A percentile compares a stretch with the other conserved stretches of the same genome.
phyloP scores from a whole-genome alignment of 441 rosid species.

The Bocquillonia castaneifolia region DNA sequence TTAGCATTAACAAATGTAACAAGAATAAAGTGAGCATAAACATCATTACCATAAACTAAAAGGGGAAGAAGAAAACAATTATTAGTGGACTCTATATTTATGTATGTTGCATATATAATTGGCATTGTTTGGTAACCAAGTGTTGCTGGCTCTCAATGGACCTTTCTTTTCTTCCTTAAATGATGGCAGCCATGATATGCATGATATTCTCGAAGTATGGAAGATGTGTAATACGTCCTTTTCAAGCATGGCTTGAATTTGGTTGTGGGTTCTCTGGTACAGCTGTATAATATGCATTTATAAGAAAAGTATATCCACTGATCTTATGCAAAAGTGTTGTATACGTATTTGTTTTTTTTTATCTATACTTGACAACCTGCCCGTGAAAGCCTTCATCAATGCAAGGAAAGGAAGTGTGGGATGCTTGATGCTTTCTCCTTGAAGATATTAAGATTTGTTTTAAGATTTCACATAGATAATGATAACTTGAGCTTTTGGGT shows the following conservation, averaged over 20 bases:
- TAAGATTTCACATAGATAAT: too few species aligned
- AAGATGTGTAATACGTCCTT: slow-evolving; percentile 15
- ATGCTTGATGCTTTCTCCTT: neutral
- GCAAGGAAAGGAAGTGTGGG: slow-evolving; percentile 5
- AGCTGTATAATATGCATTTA: slow-evolving; percentile 20
- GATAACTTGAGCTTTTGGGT: neutral
- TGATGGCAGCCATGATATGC: slow-evolving; percentile 27
- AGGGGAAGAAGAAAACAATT: neutral
- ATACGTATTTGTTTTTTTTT: slow-evolving; percentile 4
- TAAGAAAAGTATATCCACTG: slow-evolving; percentile 1
- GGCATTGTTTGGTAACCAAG: slow-evolving; percentile 17
- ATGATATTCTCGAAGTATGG: slow-evolving; percentile 19
- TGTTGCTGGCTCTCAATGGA: slow-evolving; percentile 26
- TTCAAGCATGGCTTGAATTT: slow-evolving; percentile 15
- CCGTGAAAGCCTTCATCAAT: neutral
- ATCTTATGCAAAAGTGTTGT: neutral
- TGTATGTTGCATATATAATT: neutral
- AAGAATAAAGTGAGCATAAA: neutral
- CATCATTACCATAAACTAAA: neutral
- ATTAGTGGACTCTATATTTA: neutral
- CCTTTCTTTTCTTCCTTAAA: slow-evolving; percentile 18
- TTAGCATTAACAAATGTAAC: neutral
- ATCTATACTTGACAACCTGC: neutral
- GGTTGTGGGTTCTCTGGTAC: slow-evolving; percentile 26
- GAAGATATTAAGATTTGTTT: neutral